Evolutionary conservation across 768 basidiomycete species (phyloP).

Genomic region (Sporobolomyces phaffii): DNA sequence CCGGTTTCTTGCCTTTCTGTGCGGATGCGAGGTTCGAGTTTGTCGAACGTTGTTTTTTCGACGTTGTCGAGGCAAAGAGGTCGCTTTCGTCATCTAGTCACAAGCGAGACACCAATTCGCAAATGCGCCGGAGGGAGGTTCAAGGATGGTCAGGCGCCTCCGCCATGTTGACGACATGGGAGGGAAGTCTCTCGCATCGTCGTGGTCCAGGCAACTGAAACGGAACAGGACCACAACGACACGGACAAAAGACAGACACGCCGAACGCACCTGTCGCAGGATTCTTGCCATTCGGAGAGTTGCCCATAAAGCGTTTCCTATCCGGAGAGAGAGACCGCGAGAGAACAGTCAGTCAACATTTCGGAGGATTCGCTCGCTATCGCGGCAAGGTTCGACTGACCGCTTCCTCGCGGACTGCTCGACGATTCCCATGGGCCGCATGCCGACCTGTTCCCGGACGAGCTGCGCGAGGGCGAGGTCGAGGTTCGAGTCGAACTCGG

Average conservation of each 20-base stretch:
- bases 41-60: constrained; percentile 16
- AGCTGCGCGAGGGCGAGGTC: not conserved
- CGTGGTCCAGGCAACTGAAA: no score
- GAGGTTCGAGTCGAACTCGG: constrained; percentile 3
- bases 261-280: not conserved
- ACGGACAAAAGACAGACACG: not conserved
- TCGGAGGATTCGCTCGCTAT: not conserved
- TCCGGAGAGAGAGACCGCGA: constrained; percentile 56
- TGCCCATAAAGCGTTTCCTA: not conserved
- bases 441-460: constrained; percentile 15
- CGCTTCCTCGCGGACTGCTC: not conserved
- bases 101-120: no score
- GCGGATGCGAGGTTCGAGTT: not conserved
- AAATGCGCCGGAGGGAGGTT: no score
- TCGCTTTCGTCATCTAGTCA: constrained; percentile 14
- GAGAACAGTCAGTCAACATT: constrained; percentile 49
- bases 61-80: constrained; percentile 1
- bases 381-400: constrained; percentile 47
- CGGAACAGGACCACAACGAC: not conserved
- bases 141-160: no score
- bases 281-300: not conserved
- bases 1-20: not conserved
- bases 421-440: constrained; percentile 5
- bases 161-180: no score
- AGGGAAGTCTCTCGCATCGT: no score